phyloP scores from a whole-genome alignment of 495 filamentous ascomycete species.

The Aspergillus sparsus region DNA sequence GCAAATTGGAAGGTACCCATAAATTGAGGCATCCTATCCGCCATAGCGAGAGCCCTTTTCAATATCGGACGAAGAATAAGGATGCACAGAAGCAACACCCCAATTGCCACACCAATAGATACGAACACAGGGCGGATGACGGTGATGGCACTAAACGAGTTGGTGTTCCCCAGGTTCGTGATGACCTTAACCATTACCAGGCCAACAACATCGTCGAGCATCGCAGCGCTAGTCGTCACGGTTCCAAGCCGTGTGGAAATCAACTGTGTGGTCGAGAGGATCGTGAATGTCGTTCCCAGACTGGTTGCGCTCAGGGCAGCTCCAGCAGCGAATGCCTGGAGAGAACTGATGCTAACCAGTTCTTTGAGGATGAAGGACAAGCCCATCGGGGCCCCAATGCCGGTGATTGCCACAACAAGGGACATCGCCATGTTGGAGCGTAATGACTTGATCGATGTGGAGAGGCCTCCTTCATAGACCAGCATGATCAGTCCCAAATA shows the following conservation, averaged over 20 bases:
- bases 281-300: slow-evolving; percentile 76
- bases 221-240: slow-evolving; percentile 70
- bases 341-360: slow-evolving; percentile 42
- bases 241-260: slow-evolving; percentile 64
- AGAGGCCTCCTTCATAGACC: slow-evolving; percentile 74
- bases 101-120: slow-evolving; percentile 56
- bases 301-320: slow-evolving; percentile 76
- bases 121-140: slow-evolving; percentile 61
- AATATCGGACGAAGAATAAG: slow-evolving; percentile 46
- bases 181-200: slow-evolving; percentile 77
- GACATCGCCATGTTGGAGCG: slow-evolving; percentile 62
- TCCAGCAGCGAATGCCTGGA: slow-evolving; percentile 73
- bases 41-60: slow-evolving; percentile 6
- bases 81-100: slow-evolving; percentile 46
- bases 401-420: slow-evolving; percentile 60
- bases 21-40: slow-evolving; percentile 19
- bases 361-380: slow-evolving; percentile 62
- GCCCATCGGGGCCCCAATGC: slow-evolving; percentile 64
- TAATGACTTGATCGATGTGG: slow-evolving; percentile 60
- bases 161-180: slow-evolving; percentile 46
- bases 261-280: slow-evolving; percentile 60
- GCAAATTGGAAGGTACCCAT: slow-evolving; percentile 30
- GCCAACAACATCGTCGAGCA: slow-evolving; percentile 82
- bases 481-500: slow-evolving; percentile 75
- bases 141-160: slow-evolving; percentile 42